Base-by-base conservation (phyloP, 2,329 filamentous ascomycete genomes). In the Fusarium longipes region DNA sequence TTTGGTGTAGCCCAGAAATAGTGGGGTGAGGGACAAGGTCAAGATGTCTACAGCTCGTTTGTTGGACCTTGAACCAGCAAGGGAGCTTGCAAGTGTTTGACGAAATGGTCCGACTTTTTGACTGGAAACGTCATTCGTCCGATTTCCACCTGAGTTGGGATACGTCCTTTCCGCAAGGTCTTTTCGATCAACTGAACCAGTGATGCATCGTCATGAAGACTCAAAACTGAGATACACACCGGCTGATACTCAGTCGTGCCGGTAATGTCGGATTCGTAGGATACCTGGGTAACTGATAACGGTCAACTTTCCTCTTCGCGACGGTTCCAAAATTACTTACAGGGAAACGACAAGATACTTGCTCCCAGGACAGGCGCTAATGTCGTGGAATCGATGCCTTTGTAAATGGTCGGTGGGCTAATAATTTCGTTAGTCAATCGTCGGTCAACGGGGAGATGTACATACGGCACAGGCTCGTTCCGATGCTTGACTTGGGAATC, bases 331-430 rank as follows among this genome's bases (percentile, higher is more conserved):
- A 2, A 17, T 12, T 30, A 74, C 78, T 72, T 71, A 79, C 78
- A 77, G 30, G 78, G 78, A 15, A 77, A 68, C 8, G 75, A 63
- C 8, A 80, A 63, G 27, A 78, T 67, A 3, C 78, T 77, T 29
- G 67, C 55, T 25, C 71, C 72, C 25, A 80, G 68, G 8, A 78
- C 49, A 2, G 72, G 57, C 18, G 75, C 69, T 27, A 79, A 70
- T 10, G 75, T 52, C 17, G 73, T 69, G 15, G 72, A 47, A 11
- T 68, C 65, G 10, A 79, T 51, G 14, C 75, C 73, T 5, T 73
- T 33, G 9, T 71, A 67, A 18, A 65, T 55, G 38, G 54, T 66
- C 57, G 74, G 74, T 59, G 68, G 68, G 49, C 75, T 77, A 60
- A 61, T 56, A 47, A 27, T 8, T 40, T 49, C 30, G 65, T 73